A percentile compares a stretch with the other conserved stretches of the same genome.
Evolutionary conservation across 371 early-diverging fungal species (phyloP).

Genomic region (Sanchytrium tribonematis): DNA sequence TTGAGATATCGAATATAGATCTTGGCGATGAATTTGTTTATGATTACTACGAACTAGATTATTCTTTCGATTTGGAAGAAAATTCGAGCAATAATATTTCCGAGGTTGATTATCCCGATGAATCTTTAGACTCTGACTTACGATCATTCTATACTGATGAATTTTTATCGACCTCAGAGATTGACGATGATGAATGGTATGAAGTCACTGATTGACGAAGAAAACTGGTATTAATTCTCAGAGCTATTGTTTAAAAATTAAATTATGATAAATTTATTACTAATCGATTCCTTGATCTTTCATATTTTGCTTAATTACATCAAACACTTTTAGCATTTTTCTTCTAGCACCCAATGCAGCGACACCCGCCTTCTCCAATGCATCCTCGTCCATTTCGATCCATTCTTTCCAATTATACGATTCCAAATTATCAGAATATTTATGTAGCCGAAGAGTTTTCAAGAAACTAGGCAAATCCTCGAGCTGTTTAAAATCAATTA

Average conservation of each 20-base stretch:
- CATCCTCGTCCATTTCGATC: constrained; percentile 49
- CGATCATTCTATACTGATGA: too few relatives aligned
- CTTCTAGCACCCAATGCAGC: constrained; percentile 71
- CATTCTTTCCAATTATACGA: constrained; percentile 25
- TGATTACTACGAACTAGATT: not conserved
- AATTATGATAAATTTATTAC: too few relatives aligned
- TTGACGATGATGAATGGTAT: too few relatives aligned
- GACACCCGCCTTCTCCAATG: constrained; percentile 53
- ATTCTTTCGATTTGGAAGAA: not conserved
- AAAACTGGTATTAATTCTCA: too few relatives aligned
- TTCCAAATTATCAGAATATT: constrained; percentile 51
- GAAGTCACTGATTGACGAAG: too few relatives aligned
- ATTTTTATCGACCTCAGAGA: too few relatives aligned
- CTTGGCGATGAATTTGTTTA: not conserved
- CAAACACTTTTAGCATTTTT: constrained; percentile 83
- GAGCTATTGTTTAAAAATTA: too few relatives aligned
- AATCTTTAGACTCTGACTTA: too few relatives aligned
- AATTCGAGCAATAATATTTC: not conserved
- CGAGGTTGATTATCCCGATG: not conserved
- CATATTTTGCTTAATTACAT: constrained; percentile 34
- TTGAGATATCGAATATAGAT: not conserved
- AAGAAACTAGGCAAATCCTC: constrained; percentile 81
- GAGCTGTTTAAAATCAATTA: constrained; percentile 35
- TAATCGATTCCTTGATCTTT: constrained; percentile 1
- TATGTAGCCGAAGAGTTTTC: constrained; percentile 63